Evolutionary conservation across 2,329 filamentous ascomycete genomes (phyloP).

Genomic region (Davidsoniella eucalypti): DNA sequence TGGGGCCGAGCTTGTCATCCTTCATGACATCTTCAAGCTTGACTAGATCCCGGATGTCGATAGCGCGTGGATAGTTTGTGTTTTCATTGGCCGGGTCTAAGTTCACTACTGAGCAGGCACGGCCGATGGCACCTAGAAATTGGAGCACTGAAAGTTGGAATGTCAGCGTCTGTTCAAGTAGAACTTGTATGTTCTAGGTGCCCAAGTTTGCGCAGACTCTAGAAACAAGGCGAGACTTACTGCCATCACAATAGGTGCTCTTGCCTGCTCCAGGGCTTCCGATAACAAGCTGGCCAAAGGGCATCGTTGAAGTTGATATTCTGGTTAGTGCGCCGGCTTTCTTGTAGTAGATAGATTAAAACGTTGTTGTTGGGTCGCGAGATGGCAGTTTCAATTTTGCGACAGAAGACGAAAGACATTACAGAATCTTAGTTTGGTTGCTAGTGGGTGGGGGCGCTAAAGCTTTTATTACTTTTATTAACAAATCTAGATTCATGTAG

Average conservation of each 20-base stretch:
- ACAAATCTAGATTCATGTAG: no score
- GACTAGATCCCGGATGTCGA: conserved; percentile 79
- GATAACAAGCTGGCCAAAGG: conserved; percentile 63
- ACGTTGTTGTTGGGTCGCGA: no score
- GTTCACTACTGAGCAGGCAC: conserved; percentile 89
- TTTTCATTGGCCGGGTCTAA: conserved; percentile 94
- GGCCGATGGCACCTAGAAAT: conserved; percentile 88
- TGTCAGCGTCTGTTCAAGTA: background rate
- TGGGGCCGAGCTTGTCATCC: conserved; percentile 76
- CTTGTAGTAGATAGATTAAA: background rate
- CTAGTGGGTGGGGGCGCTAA: no score
- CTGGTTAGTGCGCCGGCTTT: background rate
- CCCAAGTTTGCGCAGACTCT: background rate
- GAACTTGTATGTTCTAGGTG: background rate
- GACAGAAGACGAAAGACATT: no score
- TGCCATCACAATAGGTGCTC: conserved; percentile 96
- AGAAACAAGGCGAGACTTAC: conserved; percentile 26
- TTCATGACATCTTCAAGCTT: conserved; percentile 92
- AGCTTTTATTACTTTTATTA: no score
- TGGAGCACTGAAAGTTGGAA: conserved; percentile 55
- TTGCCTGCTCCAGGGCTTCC: conserved; percentile 94
- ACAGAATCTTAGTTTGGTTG: no score
- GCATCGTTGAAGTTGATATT: conserved; percentile 26
- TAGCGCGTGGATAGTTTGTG: conserved; percentile 71
- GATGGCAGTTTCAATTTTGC: no score